These are phyloP conservation scores for Trypanosoma conorhini DNA, from an alignment of 208 protist genomes.

Conservation along the genomic window DNA sequence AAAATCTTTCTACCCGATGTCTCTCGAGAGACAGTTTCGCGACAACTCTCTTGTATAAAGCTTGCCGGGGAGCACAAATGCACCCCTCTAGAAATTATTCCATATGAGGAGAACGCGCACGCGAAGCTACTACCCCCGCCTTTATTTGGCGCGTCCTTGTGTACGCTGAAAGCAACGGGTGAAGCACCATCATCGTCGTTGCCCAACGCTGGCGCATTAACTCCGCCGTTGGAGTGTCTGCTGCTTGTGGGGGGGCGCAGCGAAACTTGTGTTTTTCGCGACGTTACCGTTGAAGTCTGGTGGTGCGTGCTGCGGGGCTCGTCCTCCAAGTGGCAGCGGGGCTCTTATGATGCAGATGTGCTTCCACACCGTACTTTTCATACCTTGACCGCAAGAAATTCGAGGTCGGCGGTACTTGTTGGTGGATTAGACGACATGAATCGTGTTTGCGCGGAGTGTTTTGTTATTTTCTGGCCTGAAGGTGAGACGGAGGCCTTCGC, in stretches of 20 bases:
- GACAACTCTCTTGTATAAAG: conserved; percentile 32
- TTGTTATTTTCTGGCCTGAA: conserved; percentile 50
- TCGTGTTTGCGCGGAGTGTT: conserved; percentile 50
- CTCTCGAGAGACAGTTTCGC: conserved; percentile 14
- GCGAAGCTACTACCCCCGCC: conserved; percentile 52
- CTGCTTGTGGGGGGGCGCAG: conserved; percentile 25
- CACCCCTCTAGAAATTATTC: conserved; percentile 31
- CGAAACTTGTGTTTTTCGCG: conserved; percentile 9
- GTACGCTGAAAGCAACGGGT: conserved; percentile 1
- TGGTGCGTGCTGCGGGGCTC: conserved; percentile 10
- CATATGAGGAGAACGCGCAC: conserved; percentile 50
- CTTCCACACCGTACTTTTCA: conserved; percentile 34
- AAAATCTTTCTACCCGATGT: conserved; percentile 44
- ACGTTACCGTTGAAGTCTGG: conserved; percentile 13
- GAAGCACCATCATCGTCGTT: conserved; percentile 6
- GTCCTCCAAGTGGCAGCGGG: conserved; percentile 9
- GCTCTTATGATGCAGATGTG: not conserved
- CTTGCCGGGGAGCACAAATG: conserved; percentile 47
- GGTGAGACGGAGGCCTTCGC: not conserved
- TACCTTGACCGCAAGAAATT: conserved; percentile 11
- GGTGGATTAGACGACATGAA: conserved; percentile 62
- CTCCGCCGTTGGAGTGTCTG: conserved; percentile 10
- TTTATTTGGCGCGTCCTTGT: conserved; percentile 51
- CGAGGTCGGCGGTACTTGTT: conserved; percentile 37
- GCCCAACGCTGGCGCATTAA: not conserved